Evolutionary conservation across 495 filamentous ascomycete genomes (phyloP).

Genomic region (Margaritispora aquatica): DNA sequence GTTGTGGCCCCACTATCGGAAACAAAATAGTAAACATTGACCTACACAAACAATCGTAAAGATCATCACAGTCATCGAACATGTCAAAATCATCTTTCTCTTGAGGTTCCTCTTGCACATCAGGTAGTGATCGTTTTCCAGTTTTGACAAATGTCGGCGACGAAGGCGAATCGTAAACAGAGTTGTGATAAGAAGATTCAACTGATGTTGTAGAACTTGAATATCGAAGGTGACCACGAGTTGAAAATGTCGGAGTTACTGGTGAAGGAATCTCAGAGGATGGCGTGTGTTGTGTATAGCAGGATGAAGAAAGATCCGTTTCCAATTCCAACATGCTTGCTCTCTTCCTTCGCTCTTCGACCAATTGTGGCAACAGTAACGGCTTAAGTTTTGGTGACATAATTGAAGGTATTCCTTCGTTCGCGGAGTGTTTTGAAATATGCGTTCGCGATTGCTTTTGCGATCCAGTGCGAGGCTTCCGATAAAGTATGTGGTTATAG

Average conservation of each 20-base stretch:
- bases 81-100: constrained; percentile 48
- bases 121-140: constrained; percentile 44
- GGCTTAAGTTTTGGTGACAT: constrained; percentile 49
- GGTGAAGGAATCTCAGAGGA: constrained; percentile 55
- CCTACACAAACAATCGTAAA: constrained; percentile 50
- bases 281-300: constrained; percentile 35
- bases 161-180: constrained; percentile 36
- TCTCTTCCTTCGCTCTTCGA: constrained; percentile 42
- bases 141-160: constrained; percentile 36
- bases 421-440: no score
- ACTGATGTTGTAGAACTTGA: constrained; percentile 47
- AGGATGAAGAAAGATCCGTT: constrained; percentile 18
- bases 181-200: constrained; percentile 31
- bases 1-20: constrained; percentile 3
- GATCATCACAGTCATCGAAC: constrained; percentile 31
- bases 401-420: constrained; percentile 3
- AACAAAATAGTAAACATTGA: constrained; percentile 9
- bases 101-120: constrained; percentile 48
- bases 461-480: constrained; percentile 12
- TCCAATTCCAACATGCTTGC: constrained; percentile 27
- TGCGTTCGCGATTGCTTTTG: constrained; percentile 14
- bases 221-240: constrained; percentile 46
- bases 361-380: constrained; percentile 42
- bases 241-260: constrained; percentile 53
- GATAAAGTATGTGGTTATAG: neutral